Percentiles rank a stretch among this genome's conserved stretches.
phyloP scores from a whole-genome alignment of 768 basidiomycete species.

The Boletus pseudo-olivaceus region DNA sequence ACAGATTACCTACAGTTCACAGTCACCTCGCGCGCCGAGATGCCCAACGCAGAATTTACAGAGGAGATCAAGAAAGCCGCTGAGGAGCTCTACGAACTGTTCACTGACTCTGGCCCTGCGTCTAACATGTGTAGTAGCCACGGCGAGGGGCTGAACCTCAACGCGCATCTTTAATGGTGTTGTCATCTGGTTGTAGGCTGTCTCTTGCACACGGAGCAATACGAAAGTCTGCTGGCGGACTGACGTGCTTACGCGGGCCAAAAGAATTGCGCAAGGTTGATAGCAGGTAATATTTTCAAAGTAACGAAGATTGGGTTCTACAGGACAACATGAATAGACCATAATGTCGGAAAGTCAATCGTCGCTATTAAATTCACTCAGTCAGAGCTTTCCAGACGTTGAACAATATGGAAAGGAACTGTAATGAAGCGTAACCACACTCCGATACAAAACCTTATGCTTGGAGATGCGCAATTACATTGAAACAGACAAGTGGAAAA shows the following conservation, averaged over 20 bases:
- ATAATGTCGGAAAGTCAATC: background rate
- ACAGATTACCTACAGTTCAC: conserved; percentile 82
- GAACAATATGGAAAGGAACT: background rate
- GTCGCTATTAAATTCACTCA: background rate
- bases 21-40: conserved; percentile 80
- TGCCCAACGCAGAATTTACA: conserved; percentile 74
- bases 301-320: background rate
- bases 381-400: background rate
- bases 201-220: background rate
- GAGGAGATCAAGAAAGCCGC: conserved; percentile 63
- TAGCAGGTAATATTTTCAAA: background rate
- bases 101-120: conserved; percentile 20
- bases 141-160: background rate
- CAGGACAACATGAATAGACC: background rate
- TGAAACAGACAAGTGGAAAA: background rate
- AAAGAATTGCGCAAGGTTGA: background rate
- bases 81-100: conserved; percentile 68
- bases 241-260: background rate
- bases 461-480: conserved; percentile 10
- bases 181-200: background rate
- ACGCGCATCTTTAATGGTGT: conserved; percentile 19
- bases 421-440: conserved; percentile 3
- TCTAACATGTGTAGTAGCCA: background rate
- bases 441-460: conserved; percentile 3
- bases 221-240: background rate